Evolutionary conservation across 306 rosid species (phyloP).

Genomic region (Cucumis melo): DNA sequence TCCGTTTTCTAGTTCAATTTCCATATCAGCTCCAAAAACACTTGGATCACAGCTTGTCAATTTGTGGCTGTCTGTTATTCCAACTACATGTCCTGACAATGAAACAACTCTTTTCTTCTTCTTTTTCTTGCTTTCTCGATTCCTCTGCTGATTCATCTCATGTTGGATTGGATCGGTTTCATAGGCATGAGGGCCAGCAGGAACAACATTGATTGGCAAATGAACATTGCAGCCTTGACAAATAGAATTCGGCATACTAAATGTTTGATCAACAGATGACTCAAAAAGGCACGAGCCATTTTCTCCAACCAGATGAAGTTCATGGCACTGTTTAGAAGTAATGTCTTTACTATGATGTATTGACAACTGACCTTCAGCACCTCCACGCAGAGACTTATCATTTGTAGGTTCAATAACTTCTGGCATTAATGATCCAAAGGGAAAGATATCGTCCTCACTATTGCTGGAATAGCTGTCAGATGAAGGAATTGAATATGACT

Average conservation of each 20-base stretch:
- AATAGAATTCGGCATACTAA: conserved; percentile 5
- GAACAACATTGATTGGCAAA: conserved; percentile 16
- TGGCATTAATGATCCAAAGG: conserved; percentile 28
- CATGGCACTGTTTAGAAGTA: conserved; percentile 22
- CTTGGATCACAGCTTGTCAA: conserved; percentile 20
- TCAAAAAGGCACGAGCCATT: conserved; percentile 27
- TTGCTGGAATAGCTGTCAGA: conserved; percentile 89
- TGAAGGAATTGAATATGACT: conserved; percentile 76
- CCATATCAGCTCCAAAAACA: conserved; percentile 17
- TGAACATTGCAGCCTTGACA: not conserved
- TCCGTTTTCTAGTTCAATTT: conserved; percentile 19
- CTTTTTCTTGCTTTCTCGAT: conserved; percentile 44
- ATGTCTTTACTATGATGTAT: conserved; percentile 19
- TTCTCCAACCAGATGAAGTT: conserved; percentile 21
- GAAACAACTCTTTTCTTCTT: conserved; percentile 50
- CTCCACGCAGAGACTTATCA: conserved; percentile 18
- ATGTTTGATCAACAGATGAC: conserved; percentile 22
- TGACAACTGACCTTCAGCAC: conserved; percentile 22
- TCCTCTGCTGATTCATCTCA: conserved; percentile 26
- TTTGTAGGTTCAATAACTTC: conserved; percentile 20
- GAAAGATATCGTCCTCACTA: conserved; percentile 48
- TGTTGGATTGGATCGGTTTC: conserved; percentile 17
- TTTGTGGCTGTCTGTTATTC: conserved; percentile 10
- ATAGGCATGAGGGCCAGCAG: conserved; percentile 19
- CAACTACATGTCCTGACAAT: conserved; percentile 26